phyloP scores from a whole-genome alignment of 345 rosid genomes.

The Trapa bicornis region DNA sequence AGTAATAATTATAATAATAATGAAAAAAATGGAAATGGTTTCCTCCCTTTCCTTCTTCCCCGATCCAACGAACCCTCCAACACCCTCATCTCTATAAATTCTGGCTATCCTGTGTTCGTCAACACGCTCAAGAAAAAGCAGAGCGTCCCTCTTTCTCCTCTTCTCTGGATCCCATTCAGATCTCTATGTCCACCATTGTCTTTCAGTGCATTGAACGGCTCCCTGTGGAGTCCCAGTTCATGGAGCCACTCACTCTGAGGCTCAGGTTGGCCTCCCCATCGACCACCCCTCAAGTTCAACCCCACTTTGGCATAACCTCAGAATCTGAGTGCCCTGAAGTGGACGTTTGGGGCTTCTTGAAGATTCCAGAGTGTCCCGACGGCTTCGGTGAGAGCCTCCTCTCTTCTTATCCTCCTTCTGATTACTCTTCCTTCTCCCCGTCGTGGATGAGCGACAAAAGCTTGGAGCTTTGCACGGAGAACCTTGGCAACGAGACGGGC shows the following conservation, averaged over 20 bases:
- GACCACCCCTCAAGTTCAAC: constrained; percentile 12
- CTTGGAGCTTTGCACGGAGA: constrained; percentile 76
- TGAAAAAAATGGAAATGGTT: too few species aligned
- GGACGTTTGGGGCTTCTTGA: not conserved
- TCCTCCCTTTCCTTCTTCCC: too few species aligned
- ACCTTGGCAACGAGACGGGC: constrained; percentile 74
- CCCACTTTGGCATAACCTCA: not conserved
- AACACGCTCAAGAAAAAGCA: not conserved
- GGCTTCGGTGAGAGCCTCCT: too few species aligned
- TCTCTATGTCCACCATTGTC: constrained; percentile 49
- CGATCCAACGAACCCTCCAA: not conserved
- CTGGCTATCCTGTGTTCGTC: constrained; percentile 11
- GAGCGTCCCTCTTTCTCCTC: not conserved
- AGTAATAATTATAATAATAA: too few species aligned
- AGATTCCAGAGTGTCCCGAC: not conserved
- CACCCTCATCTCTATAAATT: constrained; percentile 20
- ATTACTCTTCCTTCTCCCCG: constrained; percentile 9
- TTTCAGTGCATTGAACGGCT: constrained; percentile 44
- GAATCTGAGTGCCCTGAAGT: not conserved
- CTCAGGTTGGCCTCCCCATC: constrained; percentile 47
- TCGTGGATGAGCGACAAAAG: constrained; percentile 48
- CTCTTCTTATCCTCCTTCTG: constrained; percentile 19
- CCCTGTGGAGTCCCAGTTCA: constrained; percentile 28
- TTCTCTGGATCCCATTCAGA: not conserved
- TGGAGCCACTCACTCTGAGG: constrained; percentile 31